Conservation (phyloP, 2,329 filamentous ascomycete genomes). For the Magnaporthiopsis incrustans region DNA sequence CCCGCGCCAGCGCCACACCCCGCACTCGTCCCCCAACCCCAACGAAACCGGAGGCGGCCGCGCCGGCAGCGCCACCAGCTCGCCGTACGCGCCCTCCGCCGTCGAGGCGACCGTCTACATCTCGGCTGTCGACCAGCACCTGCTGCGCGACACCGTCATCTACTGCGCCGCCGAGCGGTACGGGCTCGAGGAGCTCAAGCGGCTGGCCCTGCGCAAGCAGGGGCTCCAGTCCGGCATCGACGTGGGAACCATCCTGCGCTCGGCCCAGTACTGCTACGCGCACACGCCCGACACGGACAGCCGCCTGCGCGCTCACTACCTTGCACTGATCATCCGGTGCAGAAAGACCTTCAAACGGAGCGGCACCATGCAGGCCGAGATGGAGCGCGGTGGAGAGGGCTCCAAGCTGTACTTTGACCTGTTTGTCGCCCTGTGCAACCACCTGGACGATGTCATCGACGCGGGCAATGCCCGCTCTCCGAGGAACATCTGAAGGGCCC, state of each 20-base stretch:
- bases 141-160: constrained; percentile 87
- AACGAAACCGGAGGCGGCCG: constrained; percentile 29
- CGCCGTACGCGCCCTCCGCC: constrained; percentile 49
- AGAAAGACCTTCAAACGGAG: constrained; percentile 97
- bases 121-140: constrained; percentile 61
- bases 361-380: constrained; percentile 97
- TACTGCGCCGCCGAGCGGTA: constrained; percentile 91
- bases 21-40: constrained; percentile 44
- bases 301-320: constrained; percentile 89
- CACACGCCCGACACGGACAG: constrained; percentile 92
- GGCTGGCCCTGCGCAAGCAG: constrained; percentile 86
- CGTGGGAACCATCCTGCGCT: constrained; percentile 83
- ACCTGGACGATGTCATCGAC: constrained; percentile 92
- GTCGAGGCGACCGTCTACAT: constrained; percentile 74
- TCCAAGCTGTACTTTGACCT: constrained; percentile 95
- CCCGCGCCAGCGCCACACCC: constrained; percentile 22
- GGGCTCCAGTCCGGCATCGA: constrained; percentile 89
- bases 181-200: constrained; percentile 86
- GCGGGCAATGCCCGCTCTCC: constrained; percentile 61
- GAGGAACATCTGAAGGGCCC: constrained; percentile 42
- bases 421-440: constrained; percentile 97
- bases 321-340: constrained; percentile 94
- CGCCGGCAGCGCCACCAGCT: constrained; percentile 34
- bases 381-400: constrained; percentile 71
- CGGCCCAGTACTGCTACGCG: constrained; percentile 90